Conservation (phyloP, 768 basidiomycete species). For the Hygrocybe coccinea region DNA sequence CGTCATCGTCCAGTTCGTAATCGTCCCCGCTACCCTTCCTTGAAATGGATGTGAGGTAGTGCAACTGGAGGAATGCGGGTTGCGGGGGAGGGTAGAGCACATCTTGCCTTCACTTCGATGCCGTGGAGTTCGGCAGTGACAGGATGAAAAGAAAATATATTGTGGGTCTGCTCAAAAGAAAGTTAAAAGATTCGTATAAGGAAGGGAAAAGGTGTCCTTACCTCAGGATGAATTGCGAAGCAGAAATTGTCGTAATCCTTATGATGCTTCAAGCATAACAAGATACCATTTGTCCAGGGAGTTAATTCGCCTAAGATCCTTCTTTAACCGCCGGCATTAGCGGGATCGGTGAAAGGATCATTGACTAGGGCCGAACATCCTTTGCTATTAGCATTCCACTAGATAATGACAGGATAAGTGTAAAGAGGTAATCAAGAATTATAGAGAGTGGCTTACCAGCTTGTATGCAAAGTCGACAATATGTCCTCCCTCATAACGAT, state of each 20-base stretch:
- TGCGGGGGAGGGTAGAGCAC: no score
- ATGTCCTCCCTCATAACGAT: constrained; percentile 16
- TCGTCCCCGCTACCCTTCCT: constrained; percentile 2
- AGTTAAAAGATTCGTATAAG: constrained; percentile 12
- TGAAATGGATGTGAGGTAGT: constrained; percentile 10
- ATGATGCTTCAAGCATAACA: constrained; percentile 16
- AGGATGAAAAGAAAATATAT: constrained; percentile 16
- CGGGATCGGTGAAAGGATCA: constrained; percentile 15
- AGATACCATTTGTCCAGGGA: constrained; percentile 18
- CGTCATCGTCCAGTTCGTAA: constrained; percentile 12
- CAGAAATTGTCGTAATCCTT: constrained; percentile 15
- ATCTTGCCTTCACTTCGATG: constrained; percentile 17
- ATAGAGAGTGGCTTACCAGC: constrained; percentile 12
- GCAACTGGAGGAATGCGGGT: constrained; percentile 13
- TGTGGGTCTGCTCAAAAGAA: constrained; percentile 20
- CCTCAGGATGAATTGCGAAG: constrained; percentile 14
- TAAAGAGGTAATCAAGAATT: constrained; percentile 10
- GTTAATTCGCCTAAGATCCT: constrained; percentile 9
- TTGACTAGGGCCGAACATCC: not conserved
- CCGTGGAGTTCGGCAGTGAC: constrained; percentile 12
- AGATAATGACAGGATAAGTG: constrained; percentile 10
- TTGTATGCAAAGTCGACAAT: constrained; percentile 8
- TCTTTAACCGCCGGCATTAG: constrained; percentile 10
- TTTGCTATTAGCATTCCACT: constrained; percentile 13
- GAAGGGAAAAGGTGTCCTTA: no score